Base-by-base conservation (phyloP, 2,329 filamentous ascomycete species). In the Exophiala oligosperma region DNA sequence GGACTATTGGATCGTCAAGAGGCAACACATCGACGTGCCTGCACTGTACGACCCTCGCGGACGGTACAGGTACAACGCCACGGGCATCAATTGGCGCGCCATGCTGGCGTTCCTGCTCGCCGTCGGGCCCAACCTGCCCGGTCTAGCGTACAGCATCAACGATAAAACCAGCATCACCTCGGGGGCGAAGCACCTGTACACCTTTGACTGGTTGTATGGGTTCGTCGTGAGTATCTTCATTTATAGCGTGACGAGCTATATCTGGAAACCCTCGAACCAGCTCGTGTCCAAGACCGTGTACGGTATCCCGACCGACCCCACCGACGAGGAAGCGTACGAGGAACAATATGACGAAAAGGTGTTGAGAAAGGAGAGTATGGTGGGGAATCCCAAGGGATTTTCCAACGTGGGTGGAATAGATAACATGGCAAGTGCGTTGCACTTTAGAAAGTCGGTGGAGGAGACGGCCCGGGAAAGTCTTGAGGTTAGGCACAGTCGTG, bases 191-290 rank as follows among this genome's bases (percentile, higher is more conserved):
- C 79, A 82, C 62, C 73, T 87, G 3, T 89, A 87, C 67, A 78
- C 81, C 26, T 85, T 88, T 67, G 84, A 86, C n/a, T 89, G 85
- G 81, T 68, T 88, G 17, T 77, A 86, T 49, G 86, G 85, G 0
- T 87, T 88, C 62, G 73, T 79, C 8, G 75, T 71, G 0, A 84
- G 82, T 6, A 79, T 81, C 21, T 50, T 84, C 2, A 76, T 87
- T 0, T 88, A 88, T 71, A 72, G 81, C 8, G 26, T 40, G 2
- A 58, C 52, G 21, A 66, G 60, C 46, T 51, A 55, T 29, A 44
- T 65, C 28, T 66, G 58, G 54, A 61, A 56, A 14, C 49, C 60
- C 2, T 56, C 49, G 38, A 41, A 59, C 6, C 49, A 57, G 23
- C 38, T 66, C 6, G 56, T 66, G 21, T 26, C 47, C 11, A 41